Evolutionary conservation across 805 yeast genomes (phyloP), one percentile per base, ranked within the genome.

Genomic region (Candida rishiriensis): DNA sequence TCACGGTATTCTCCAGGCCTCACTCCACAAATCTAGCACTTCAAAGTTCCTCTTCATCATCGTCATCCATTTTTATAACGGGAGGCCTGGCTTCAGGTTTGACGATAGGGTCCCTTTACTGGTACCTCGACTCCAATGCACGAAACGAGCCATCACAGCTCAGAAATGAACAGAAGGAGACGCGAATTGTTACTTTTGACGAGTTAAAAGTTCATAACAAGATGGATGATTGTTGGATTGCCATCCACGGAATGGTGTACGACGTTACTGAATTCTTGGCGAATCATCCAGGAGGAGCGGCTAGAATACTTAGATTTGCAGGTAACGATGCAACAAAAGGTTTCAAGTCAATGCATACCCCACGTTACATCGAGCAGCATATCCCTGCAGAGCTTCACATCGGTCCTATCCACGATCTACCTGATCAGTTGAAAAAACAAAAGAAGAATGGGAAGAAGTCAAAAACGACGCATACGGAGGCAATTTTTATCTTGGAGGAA

Each of bases 141-240:
- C 26, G 7, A 21, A 21, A 21, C 26, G 26, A 21, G 7, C 26
- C 4, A 21, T 21, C 26, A 21, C 4, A 21, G 26, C 26, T 30
- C 9, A 30, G 9, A n/a, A 30, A 30, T 30, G 33, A 30, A 30
- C 6, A 4, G n/a, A 36, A 31, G n/a, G 29, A 26, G 14, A 13
- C 30, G 5, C 28, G 36, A 3, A 38, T 42, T 3, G 50, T 53
- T 10, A 36, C 49, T 10, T 53, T 45, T 38, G 52, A 54, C 8
- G 70, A 66, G 56, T 68, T 75, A 12, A 62, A 64, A 16, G 61
- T 61, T 40, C 89, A 83, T 66, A 75, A 73, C 60, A 54, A 64
- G 18, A 68, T 69, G 47, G 71, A 76, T n/a, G 85, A 82, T 56
- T 79, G 90, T 63, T 88, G 96, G 96, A 85, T 87, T n/a, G 80